Evolutionary conservation across 441 rosid species (phyloP).

Genomic region (Caryocar brasiliense): DNA sequence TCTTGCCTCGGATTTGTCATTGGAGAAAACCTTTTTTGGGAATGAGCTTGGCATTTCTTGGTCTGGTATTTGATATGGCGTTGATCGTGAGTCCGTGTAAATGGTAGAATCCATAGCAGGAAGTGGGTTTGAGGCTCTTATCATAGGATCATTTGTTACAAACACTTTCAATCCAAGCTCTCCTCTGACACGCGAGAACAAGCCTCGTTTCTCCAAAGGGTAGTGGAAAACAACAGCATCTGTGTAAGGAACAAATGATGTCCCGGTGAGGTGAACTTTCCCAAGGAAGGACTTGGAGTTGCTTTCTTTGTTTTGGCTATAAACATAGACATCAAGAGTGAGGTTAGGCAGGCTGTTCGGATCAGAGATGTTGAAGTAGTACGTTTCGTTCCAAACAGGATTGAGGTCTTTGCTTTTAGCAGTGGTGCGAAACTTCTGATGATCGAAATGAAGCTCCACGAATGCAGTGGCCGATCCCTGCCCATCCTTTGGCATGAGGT

Average conservation of each 20-base stretch:
- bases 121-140: conserved; percentile 40
- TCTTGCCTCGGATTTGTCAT: conserved; percentile 28
- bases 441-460: conserved; percentile 81
- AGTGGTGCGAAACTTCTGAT: conserved; percentile 58
- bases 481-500: conserved; percentile 55
- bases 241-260: conserved; percentile 60
- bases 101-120: conserved; percentile 44
- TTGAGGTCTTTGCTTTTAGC: conserved; percentile 53
- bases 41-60: conserved; percentile 4
- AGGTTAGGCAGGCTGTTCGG: conserved; percentile 46
- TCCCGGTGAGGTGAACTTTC: conserved; percentile 59
- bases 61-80: conserved; percentile 16
- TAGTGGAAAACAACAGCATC: conserved; percentile 75
- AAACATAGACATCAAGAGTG: conserved; percentile 57
- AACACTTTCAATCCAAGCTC: conserved; percentile 78
- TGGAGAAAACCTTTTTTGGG: conserved; percentile 14
- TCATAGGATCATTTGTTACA: conserved; percentile 51
- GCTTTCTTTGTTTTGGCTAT: conserved; percentile 29
- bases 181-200: conserved; percentile 60
- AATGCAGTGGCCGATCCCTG: conserved; percentile 50
- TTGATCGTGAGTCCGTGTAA: conserved; percentile 17
- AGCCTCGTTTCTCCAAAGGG: conserved; percentile 59
- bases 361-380: conserved; percentile 74
- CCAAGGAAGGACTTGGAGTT: conserved; percentile 54
- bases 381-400: conserved; percentile 82